These are phyloP conservation scores for Penicillium sp. DNA, from an alignment of 2,329 filamentous ascomycete species.

Conservation along the genomic window DNA sequence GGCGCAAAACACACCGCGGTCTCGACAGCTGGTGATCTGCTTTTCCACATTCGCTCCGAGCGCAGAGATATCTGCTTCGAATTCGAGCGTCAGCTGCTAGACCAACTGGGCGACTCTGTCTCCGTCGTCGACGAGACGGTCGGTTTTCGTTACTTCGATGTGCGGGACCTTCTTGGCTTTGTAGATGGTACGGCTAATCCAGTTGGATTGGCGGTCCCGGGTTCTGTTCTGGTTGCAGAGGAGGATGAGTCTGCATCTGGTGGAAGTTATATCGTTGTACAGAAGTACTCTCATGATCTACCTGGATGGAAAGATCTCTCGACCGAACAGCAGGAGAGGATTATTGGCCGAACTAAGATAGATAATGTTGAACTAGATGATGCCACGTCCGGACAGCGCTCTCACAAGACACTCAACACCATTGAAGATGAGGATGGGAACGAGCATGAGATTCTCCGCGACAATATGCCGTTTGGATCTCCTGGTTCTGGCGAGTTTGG, in stretches of 20 bases:
- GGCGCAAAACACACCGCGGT: conserved; percentile 52
- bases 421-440: conserved; percentile 51
- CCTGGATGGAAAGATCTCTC: conserved; percentile 46
- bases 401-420: conserved; percentile 56
- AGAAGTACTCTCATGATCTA: conserved; percentile 58
- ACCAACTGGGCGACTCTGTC: conserved; percentile 48
- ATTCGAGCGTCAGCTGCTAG: conserved; percentile 55
- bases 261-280: conserved; percentile 59
- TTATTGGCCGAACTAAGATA: conserved; percentile 57
- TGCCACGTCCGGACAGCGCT: conserved; percentile 45
- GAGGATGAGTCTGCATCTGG: conserved; percentile 43
- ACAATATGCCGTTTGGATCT: conserved; percentile 61
- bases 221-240: conserved; percentile 44
- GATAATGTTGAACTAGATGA: conserved; percentile 59
- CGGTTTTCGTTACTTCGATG: conserved; percentile 60
- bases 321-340: conserved; percentile 53
- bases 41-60: conserved; percentile 59
- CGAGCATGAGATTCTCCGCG: conserved; percentile 54
- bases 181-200: conserved; percentile 62
- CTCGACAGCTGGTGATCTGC: conserved; percentile 55
- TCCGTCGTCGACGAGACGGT: conserved; percentile 52
- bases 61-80: conserved; percentile 58
- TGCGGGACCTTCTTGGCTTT: conserved; percentile 58
- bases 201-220: conserved; percentile 43
- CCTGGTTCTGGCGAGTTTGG: conserved; percentile 35